Evolutionary conservation across 2,329 filamentous ascomycete genomes (phyloP).

Genomic region (Helotiales sp.): DNA sequence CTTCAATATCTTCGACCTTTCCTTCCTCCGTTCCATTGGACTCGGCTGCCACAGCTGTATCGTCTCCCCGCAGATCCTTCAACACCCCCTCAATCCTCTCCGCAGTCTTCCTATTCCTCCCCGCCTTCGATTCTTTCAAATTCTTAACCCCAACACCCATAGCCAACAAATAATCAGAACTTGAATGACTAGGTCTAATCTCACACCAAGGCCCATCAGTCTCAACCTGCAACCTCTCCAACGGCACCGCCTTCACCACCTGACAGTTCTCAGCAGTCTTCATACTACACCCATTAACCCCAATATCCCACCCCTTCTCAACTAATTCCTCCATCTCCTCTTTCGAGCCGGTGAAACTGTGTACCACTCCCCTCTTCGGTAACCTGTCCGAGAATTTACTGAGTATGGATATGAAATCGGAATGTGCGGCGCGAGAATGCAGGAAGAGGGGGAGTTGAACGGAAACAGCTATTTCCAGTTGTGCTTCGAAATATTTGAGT

Average conservation of each 20-base stretch:
- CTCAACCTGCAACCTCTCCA: slow-evolving; percentile 87
- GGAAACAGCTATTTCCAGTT: slow-evolving; percentile 43
- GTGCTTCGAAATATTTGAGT: slow-evolving; percentile 79
- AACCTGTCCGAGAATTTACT: slow-evolving; percentile 64
- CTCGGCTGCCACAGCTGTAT: background rate
- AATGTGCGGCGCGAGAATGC: slow-evolving; percentile 84
- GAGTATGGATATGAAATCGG: slow-evolving; percentile 78
- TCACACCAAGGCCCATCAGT: slow-evolving; percentile 99
- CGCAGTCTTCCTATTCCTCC: background rate
- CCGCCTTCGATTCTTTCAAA: background rate
- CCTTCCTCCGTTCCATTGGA: background rate
- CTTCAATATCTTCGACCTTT: slow-evolving; percentile 25
- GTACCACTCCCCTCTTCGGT: slow-evolving; percentile 79
- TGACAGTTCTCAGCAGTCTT: slow-evolving; percentile 90
- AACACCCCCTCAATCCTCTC: background rate
- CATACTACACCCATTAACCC: slow-evolving; percentile 95
- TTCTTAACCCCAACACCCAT: slow-evolving; percentile 4
- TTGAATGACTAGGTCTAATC: slow-evolving; percentile 84
- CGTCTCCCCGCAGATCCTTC: no score
- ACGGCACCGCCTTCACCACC: slow-evolving; percentile 76
- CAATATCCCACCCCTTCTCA: slow-evolving; percentile 80
- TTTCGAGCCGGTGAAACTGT: slow-evolving; percentile 88
- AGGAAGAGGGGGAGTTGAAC: slow-evolving; percentile 86
- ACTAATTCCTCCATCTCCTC: slow-evolving; percentile 84
- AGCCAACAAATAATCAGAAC: slow-evolving; percentile 39